Percentiles rank a stretch among this genome's conserved stretches.
Evolutionary conservation across 148 eudicot species (phyloP).

Genomic region (Arbutus unedo): DNA sequence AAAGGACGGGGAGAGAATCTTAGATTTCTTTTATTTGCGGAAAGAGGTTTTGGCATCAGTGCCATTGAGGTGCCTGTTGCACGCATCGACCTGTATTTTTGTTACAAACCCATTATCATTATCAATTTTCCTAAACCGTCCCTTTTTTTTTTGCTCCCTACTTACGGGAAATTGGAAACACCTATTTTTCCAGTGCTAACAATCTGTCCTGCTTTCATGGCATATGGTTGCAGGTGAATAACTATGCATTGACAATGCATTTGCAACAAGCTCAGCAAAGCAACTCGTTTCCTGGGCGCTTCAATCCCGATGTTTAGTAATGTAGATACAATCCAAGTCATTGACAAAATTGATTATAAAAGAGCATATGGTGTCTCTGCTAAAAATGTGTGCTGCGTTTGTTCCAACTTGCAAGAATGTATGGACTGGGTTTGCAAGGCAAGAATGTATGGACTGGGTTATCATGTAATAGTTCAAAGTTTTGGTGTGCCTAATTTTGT

Average conservation of each 20-base stretch:
- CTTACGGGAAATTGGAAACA: background rate
- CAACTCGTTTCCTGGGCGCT: conserved; percentile 59
- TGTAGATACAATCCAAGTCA: background rate
- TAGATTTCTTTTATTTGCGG: background rate
- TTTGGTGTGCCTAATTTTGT: background rate
- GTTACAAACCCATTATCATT: background rate
- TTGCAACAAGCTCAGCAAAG: conserved; percentile 65
- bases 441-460: background rate
- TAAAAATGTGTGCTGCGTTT: background rate
- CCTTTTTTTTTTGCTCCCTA: background rate
- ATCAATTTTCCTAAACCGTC: background rate
- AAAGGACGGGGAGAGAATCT: background rate
- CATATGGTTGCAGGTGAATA: conserved; percentile 51
- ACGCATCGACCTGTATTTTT: background rate
- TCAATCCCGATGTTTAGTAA: conserved; percentile 62
- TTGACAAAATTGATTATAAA: conserved; percentile 2
- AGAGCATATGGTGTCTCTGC: conserved; percentile 9
- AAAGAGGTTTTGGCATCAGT: background rate
- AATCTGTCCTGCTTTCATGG: background rate
- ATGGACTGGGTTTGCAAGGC: background rate
- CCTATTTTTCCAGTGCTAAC: background rate
- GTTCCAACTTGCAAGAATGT: background rate
- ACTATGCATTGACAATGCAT: conserved; percentile 70
- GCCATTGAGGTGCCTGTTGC: background rate
- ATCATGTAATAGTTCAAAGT: conserved; percentile 10